Conservation (phyloP, 177 flowering plant genomes). For the Vitis hybrid region DNA sequence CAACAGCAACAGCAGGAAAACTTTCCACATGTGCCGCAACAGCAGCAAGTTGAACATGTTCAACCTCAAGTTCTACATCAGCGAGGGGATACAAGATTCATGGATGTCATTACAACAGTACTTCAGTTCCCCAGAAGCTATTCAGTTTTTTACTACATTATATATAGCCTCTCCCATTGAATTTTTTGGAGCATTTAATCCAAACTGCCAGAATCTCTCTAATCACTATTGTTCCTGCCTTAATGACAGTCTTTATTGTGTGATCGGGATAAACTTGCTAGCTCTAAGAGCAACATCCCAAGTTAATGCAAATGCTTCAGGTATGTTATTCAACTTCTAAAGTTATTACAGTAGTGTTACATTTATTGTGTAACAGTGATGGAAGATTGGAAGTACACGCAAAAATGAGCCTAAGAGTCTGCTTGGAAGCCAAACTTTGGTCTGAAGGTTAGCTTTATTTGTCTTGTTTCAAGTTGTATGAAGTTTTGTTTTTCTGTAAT, state of each 20-base stretch:
- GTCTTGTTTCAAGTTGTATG: too few species aligned
- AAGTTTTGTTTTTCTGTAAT: too few species aligned
- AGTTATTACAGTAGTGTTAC: background rate
- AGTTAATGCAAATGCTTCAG: conserved; percentile 99
- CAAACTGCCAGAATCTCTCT: background rate
- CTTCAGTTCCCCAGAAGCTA: conserved; percentile 88
- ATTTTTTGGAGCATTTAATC: background rate
- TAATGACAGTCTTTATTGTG: conserved; percentile 76
- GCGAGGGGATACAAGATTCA: conserved; percentile 56
- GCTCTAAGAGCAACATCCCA: conserved; percentile 94
- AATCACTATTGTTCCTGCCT: conserved; percentile 6
- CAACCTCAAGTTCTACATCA: conserved; percentile 41
- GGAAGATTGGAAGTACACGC: too few species aligned
- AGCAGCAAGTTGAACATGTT: conserved; percentile 43
- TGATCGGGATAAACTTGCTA: conserved; percentile 93
- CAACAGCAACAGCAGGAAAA: conserved; percentile 61
- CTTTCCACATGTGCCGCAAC: conserved; percentile 42
- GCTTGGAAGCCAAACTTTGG: too few species aligned
- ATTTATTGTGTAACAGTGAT: background rate
- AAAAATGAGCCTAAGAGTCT: too few species aligned
- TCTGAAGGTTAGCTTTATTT: too few species aligned
- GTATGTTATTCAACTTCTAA: conserved; percentile 27
- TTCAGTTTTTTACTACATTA: conserved; percentile 57
- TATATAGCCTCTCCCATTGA: background rate
- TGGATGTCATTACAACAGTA: conserved; percentile 71